Evolutionary conservation across 768 basidiomycete genomes (phyloP).

Genomic region (Suillus americanus): DNA sequence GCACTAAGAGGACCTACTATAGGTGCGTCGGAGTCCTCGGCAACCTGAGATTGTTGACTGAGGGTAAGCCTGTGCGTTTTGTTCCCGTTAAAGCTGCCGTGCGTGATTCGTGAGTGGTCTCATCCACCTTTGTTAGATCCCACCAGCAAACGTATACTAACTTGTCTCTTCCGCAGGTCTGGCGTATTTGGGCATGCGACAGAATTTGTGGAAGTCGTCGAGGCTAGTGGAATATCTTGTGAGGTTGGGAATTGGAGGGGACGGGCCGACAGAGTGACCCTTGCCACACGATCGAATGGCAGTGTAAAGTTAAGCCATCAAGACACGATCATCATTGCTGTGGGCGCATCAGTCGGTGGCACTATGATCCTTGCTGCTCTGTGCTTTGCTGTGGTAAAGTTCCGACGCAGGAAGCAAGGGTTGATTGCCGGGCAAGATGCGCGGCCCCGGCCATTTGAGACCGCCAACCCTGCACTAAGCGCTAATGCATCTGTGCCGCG

Average conservation of each 20-base stretch:
- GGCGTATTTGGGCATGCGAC: conserved; percentile 32
- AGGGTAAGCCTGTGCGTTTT: conserved; percentile 5
- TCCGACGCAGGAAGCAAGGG: conserved; percentile 16
- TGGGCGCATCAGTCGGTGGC: conserved; percentile 23
- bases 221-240: conserved; percentile 8
- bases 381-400: conserved; percentile 18
- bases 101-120: conserved; percentile 41
- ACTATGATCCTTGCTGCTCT: conserved; percentile 14
- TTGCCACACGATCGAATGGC: conserved; percentile 1
- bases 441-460: conserved; percentile 25
- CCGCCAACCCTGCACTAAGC: conserved; percentile 13
- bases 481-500: neutral
- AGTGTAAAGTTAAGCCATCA: conserved; percentile 3
- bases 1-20: conserved; percentile 23
- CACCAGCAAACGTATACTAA: neutral
- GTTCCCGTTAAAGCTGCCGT: conserved; percentile 32
- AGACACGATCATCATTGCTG: conserved; percentile 15
- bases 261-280: neutral
- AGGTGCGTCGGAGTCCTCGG: conserved; percentile 37
- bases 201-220: conserved; percentile 4
- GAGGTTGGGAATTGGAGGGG: neutral
- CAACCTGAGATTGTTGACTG: neutral
- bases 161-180: conserved; percentile 27
- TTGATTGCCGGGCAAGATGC: conserved; percentile 21
- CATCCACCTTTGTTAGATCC: neutral